Evolutionary conservation across 1,139 yeast genomes (phyloP), one percentile per base, ranked within the genome.

Genomic region (Candida freyschussii): DNA sequence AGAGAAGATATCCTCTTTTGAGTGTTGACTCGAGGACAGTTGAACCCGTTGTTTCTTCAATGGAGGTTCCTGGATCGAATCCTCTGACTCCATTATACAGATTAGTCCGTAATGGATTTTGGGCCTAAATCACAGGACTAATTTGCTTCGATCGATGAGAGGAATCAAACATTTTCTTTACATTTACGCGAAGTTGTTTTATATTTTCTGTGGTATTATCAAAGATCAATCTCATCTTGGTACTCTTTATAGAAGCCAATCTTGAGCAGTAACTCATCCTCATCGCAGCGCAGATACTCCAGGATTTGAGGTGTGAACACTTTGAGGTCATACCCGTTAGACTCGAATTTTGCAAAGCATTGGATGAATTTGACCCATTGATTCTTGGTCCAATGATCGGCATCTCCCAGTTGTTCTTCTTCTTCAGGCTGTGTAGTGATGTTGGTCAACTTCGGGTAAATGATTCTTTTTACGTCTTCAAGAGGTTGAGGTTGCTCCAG

Each of bases 361-460:
- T 30, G 31, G 17, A 44, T 32, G 21, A 49, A 49, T 9, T 21
- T 23, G n/a, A 16, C 24, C 53, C 53, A 49, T 31, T 49, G 53
- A 2, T 22, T 4, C 15, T 21, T 30, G 3, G 31, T 39, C 53
- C 53, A 49, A 16, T 45, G 18, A 3, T 44, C 42, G 1, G 49
- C 12, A 21, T 43, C 46, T 2, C 42, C 41, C 6, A 23, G 21
- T n/a, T 24, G 23, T n/a, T 30, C 31, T n/a, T n/a, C 26, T 13
- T 29, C 13, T 7, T 17, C 8, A 10, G 15, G 7, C 5, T n/a
- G 19, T 25, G 10, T n/a, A 5, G 18, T 9, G 26, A 21, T 19
- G 17, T 13, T 14, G 9, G 13, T 13, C n/a, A n/a, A n/a, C n/a
- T n/a, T n/a, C n/a, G n/a, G n/a, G n/a, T n/a, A n/a, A n/a, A n/a